Evolutionary conservation across 2,329 filamentous ascomycete genomes (phyloP).

Genomic region (Conoideocrella luteorostrata): DNA sequence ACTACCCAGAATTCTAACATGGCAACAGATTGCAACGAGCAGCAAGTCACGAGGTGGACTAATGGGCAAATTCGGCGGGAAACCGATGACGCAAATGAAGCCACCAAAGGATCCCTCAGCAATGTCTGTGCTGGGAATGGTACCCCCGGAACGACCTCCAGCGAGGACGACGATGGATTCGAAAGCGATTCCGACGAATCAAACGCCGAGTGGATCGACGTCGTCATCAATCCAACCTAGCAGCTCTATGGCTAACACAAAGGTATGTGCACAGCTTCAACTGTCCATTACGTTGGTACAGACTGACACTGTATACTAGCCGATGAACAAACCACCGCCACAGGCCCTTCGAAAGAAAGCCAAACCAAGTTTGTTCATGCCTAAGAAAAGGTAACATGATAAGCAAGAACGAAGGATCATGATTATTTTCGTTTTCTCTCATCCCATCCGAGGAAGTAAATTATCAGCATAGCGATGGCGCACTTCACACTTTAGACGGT

Average conservation of each 20-base stretch:
- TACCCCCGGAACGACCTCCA: slow-evolving; percentile 37
- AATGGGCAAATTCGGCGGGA: slow-evolving; percentile 30
- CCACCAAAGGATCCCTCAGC: slow-evolving; percentile 44
- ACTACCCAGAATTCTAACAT: slow-evolving; percentile 18
- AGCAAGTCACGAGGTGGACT: slow-evolving; percentile 25
- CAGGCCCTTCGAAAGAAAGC: slow-evolving; percentile 12
- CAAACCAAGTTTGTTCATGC: slow-evolving; percentile 17
- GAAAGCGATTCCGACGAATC: slow-evolving; percentile 10
- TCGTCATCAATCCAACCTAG: slow-evolving; percentile 11
- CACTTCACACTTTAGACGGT: slow-evolving; percentile 1
- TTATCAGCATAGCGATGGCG: slow-evolving; percentile 8
- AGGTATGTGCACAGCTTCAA: slow-evolving; percentile 11
- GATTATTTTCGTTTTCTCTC: background rate
- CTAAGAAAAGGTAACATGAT: slow-evolving; percentile 14
- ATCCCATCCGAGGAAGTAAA: no score
- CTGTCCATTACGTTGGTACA: background rate
- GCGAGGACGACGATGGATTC: slow-evolving; percentile 14
- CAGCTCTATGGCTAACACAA: slow-evolving; percentile 13
- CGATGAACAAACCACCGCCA: slow-evolving; percentile 4
- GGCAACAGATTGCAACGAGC: slow-evolving; percentile 22
- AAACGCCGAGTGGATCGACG: slow-evolving; percentile 17
- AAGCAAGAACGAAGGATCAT: no score
- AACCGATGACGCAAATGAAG: slow-evolving; percentile 19
- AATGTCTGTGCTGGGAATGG: slow-evolving; percentile 44
- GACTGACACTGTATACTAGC: background rate